These are phyloP conservation scores for Linnemannia elongata DNA, from an alignment of 192 early-diverging fungal genomes.

Conservation along the genomic window DNA sequence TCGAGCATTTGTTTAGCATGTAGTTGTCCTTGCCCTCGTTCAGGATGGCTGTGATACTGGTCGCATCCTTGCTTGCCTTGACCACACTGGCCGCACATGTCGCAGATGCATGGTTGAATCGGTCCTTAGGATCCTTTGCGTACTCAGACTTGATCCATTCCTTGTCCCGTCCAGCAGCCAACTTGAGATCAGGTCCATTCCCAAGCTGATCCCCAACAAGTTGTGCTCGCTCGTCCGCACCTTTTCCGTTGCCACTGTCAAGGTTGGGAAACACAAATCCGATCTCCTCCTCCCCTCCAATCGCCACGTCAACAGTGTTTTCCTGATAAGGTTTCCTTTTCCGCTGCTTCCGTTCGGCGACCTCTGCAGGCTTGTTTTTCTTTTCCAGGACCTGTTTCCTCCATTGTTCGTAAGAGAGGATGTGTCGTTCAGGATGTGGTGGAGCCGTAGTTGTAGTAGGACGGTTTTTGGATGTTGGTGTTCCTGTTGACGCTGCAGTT, in stretches of 20 bases:
- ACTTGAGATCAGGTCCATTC: slow-evolving; percentile 32
- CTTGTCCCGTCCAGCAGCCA: not conserved
- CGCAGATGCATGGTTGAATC: slow-evolving; percentile 96
- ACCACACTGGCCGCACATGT: slow-evolving; percentile 95
- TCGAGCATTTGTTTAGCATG: slow-evolving; percentile 92
- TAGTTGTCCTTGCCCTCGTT: slow-evolving; percentile 95
- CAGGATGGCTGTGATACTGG: slow-evolving; percentile 84
- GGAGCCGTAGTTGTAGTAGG: not conserved
- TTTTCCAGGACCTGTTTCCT: slow-evolving; percentile 50
- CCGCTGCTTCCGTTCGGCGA: slow-evolving; percentile 39
- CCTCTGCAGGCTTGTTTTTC: slow-evolving; percentile 30
- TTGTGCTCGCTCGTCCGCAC: slow-evolving; percentile 24
- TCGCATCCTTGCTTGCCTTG: slow-evolving; percentile 87
- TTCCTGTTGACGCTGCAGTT: slow-evolving; percentile 3
- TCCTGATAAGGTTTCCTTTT: slow-evolving; percentile 54
- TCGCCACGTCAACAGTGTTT: slow-evolving; percentile 40
- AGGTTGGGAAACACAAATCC: slow-evolving; percentile 46
- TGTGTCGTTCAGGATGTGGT: slow-evolving; percentile 27
- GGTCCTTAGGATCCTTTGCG: slow-evolving; percentile 78
- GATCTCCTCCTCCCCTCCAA: slow-evolving; percentile 49
- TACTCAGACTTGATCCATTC: slow-evolving; percentile 53
- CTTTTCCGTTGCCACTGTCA: slow-evolving; percentile 29
- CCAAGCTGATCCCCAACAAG: slow-evolving; percentile 27
- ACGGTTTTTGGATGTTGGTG: not conserved
- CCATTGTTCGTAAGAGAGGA: slow-evolving; percentile 53